phyloP scores from a whole-genome alignment of 2,329 filamentous ascomycete genomes.

The Fusarium incarnatum region DNA sequence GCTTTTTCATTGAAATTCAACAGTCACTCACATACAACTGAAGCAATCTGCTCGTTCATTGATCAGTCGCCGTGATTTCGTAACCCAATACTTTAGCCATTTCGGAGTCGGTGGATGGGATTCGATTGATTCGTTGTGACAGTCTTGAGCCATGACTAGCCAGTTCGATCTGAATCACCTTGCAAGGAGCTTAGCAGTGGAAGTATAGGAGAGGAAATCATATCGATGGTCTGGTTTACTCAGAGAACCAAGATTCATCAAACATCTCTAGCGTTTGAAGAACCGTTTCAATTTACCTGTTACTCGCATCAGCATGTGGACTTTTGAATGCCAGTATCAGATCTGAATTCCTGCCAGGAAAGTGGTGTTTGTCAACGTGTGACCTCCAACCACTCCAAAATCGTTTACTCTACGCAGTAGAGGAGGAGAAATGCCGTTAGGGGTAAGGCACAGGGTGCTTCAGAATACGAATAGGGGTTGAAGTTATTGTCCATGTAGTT shows the following conservation, averaged over 20 bases:
- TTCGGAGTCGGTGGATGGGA: neutral
- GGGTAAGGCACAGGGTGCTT: neutral
- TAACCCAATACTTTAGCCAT: neutral
- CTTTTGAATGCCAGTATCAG: rapidly evolving
- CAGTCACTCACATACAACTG: neutral
- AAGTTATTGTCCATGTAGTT: neutral
- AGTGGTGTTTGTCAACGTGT: neutral
- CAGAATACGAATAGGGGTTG: neutral
- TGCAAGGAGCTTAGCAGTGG: rapidly evolving
- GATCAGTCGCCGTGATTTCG: neutral
- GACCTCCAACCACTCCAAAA: neutral
- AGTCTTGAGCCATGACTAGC: neutral
- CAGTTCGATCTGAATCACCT: neutral
- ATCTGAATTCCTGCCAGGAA: neutral
- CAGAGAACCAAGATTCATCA: neutral
- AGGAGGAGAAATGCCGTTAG: neutral
- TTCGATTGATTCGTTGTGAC: neutral
- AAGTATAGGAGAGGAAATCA: neutral
- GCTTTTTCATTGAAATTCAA: rapidly evolving
- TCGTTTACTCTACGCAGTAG: neutral
- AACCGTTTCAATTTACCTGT: rapidly evolving
- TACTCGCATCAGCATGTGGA: neutral
- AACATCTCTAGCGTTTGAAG: no score
- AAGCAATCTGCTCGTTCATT: neutral
- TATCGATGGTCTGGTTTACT: neutral